phyloP scores from a whole-genome alignment of 805 yeast genomes.

The Kluyveromyces lactis region DNA sequence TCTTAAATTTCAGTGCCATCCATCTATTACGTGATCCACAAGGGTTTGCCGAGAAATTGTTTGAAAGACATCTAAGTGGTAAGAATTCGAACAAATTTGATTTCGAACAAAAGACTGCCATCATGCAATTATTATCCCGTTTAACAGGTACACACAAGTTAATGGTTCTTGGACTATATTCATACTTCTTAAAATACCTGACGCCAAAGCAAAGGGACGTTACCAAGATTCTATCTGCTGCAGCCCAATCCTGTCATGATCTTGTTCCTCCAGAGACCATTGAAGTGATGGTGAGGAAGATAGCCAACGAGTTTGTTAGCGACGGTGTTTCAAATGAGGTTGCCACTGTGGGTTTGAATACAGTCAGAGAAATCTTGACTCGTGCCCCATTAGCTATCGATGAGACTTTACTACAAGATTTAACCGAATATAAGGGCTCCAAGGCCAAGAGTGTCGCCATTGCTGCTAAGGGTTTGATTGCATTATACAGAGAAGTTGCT shows the following conservation, averaged over 20 bases:
- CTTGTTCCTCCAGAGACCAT: conserved; percentile 94
- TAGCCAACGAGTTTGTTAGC: conserved; percentile 95
- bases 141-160: conserved; percentile 91
- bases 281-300: conserved; percentile 70
- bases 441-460: conserved; percentile 88
- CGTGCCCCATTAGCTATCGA: conserved; percentile 96
- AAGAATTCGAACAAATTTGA: conserved; percentile 63
- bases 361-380: conserved; percentile 85
- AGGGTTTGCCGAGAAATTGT: conserved; percentile 87
- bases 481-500: conserved; percentile 87
- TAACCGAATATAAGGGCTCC: conserved; percentile 84
- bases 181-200: conserved; percentile 78
- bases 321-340: conserved; percentile 98
- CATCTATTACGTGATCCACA: conserved; percentile 95
- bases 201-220: conserved; percentile 94
- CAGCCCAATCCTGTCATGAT: conserved; percentile 95
- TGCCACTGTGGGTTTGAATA: conserved; percentile 95
- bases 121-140: conserved; percentile 82
- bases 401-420: conserved; percentile 76
- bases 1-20: conserved; percentile 86
- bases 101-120: conserved; percentile 80
- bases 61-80: conserved; percentile 59
- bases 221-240: conserved; percentile 92
- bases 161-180: conserved; percentile 81
- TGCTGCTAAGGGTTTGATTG: conserved; percentile 85